Conservation (phyloP, 148 eudicot species). For the Gaultheria prostrata region DNA sequence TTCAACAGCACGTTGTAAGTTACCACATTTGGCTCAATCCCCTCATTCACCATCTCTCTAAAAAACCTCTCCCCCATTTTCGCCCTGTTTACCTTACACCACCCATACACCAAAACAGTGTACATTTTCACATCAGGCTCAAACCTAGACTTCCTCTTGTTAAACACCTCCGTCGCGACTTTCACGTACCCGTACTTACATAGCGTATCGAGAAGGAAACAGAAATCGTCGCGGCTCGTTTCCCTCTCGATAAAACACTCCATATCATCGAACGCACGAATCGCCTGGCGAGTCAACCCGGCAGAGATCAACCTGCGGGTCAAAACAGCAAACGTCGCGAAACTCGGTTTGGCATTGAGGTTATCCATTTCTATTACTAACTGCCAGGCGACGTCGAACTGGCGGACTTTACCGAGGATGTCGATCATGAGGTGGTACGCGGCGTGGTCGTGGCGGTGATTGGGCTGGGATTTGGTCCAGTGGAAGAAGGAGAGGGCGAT, state of each 20-base stretch:
- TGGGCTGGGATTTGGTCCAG: conserved; percentile 34
- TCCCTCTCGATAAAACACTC: conserved; percentile 40
- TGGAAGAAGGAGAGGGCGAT: conserved; percentile 72
- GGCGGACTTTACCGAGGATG: conserved; percentile 62
- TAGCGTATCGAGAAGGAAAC: conserved; percentile 71
- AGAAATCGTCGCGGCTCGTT: conserved; percentile 25
- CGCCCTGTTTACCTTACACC: conserved; percentile 69
- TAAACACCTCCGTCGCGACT: conserved; percentile 77
- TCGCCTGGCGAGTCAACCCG: conserved; percentile 68
- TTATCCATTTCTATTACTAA: conserved; percentile 55
- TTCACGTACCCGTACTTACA: conserved; percentile 80
- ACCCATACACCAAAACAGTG: conserved; percentile 77
- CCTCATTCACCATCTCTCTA: conserved; percentile 68
- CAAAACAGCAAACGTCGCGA: conserved; percentile 51
- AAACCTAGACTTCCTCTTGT: conserved; percentile 44
- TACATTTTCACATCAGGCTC: conserved; percentile 53
- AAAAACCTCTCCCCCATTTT: conserved; percentile 66
- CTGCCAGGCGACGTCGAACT: conserved; percentile 86
- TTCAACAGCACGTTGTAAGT: conserved; percentile 76
- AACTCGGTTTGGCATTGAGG: conserved; percentile 35
- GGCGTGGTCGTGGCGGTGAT: conserved; percentile 34
- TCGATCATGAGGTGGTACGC: conserved; percentile 58
- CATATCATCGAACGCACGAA: conserved; percentile 81
- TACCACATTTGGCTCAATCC: conserved; percentile 76
- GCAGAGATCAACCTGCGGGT: conserved; percentile 68